Percentiles rank a stretch among this genome's conserved stretches.
phyloP scores from a whole-genome alignment of 2,329 filamentous ascomycete species.

The Colletotrichum kahawae region DNA sequence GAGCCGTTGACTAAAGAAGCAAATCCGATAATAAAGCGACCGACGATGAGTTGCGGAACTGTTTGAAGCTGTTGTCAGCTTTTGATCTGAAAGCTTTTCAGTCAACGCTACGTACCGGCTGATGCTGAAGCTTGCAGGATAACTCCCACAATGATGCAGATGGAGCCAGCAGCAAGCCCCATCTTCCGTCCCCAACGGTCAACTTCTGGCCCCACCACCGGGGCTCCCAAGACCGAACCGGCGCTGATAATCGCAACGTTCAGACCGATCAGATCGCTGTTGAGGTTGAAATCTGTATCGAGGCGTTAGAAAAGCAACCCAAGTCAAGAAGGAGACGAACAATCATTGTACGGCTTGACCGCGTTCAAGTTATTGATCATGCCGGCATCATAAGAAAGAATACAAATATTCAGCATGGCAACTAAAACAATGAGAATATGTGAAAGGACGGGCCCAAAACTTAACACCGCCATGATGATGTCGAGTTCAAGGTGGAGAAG shows the following conservation, averaged over 20 bases:
- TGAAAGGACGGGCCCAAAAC: not conserved
- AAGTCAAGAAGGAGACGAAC: not conserved
- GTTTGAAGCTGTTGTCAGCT: not conserved
- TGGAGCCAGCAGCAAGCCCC: not conserved
- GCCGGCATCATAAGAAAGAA: not conserved
- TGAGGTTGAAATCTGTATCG: not conserved
- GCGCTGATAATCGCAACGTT: slow-evolving; percentile 1
- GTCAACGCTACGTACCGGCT: not conserved
- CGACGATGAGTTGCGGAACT: not conserved
- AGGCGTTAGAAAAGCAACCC: not conserved
- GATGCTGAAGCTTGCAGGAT: not conserved
- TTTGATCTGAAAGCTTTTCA: not conserved
- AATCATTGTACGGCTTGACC: not conserved
- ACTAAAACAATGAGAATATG: not conserved
- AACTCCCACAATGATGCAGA: not conserved
- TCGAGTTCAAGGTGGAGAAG: not conserved
- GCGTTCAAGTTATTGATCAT: not conserved
- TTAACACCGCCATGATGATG: not conserved
- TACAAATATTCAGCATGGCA: not conserved
- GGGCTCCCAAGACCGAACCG: not conserved
- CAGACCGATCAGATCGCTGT: not conserved
- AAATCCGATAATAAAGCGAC: not conserved
- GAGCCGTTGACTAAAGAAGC: not conserved
- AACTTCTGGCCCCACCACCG: not conserved
- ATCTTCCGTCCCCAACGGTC: not conserved